Evolutionary conservation across 2,329 filamentous ascomycete species (phyloP).

Genomic region (Trichoderma arundinaceum): DNA sequence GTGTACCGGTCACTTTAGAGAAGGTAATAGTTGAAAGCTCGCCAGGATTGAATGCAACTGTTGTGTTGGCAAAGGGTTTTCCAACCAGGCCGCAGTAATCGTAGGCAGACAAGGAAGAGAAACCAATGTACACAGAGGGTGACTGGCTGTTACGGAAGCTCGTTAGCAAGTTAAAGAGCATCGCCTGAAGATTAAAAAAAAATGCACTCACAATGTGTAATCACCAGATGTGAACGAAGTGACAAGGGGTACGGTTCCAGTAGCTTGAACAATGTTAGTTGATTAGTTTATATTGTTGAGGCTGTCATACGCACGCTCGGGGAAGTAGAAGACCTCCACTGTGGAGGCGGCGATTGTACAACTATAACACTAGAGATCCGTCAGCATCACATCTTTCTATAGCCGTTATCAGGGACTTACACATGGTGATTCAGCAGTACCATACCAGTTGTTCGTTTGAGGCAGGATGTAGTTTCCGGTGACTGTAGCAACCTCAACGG

Average conservation of each 20-base stretch:
- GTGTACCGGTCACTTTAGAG: background rate
- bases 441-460: constrained; percentile 19
- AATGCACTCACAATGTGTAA: constrained; percentile 21
- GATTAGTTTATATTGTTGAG: background rate
- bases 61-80: constrained; percentile 24
- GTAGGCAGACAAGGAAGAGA: constrained; percentile 27
- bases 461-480: constrained; percentile 23
- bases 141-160: constrained; percentile 24
- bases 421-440: constrained; percentile 26
- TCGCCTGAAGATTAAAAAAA: background rate
- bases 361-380: constrained; percentile 20
- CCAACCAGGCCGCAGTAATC: constrained; percentile 30
- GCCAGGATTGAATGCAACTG: constrained; percentile 24
- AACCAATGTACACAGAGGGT: constrained; percentile 30
- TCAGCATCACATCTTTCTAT: background rate
- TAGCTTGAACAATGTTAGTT: constrained; percentile 18
- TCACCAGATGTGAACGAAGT: constrained; percentile 29
- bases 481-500: background rate
- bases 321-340: constrained; percentile 30
- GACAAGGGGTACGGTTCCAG: background rate
- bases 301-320: background rate
- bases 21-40: constrained; percentile 28
- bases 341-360: constrained; percentile 28
- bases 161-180: background rate
- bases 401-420: constrained; percentile 1